Conservation (phyloP, 2,329 filamentous ascomycete species). For the Penicillium corylophilum region DNA sequence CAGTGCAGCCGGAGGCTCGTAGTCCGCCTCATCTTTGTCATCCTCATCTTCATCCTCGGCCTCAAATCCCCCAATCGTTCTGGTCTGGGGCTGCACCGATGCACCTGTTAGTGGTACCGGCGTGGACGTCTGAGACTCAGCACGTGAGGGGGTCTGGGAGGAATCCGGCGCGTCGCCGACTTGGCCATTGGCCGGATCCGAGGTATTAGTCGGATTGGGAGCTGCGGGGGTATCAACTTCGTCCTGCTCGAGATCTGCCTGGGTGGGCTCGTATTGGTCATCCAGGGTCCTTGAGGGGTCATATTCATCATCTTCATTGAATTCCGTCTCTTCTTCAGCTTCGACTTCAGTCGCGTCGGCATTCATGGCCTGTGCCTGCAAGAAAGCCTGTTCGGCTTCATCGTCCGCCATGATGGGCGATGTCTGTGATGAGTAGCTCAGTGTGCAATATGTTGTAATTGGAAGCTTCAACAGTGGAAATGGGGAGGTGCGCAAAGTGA, state of each 20-base stretch:
- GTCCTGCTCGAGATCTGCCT: conserved; percentile 32
- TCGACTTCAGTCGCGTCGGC: conserved; percentile 40
- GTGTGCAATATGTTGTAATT: background rate
- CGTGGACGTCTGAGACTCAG: conserved; percentile 36
- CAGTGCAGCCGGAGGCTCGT: conserved; percentile 56
- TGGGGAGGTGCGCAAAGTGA: background rate
- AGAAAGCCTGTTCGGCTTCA: conserved; percentile 55
- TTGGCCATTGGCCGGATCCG: conserved; percentile 30
- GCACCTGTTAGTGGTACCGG: conserved; percentile 33
- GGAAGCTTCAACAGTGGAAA: background rate
- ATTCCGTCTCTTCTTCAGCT: conserved; percentile 54
- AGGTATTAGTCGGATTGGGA: conserved; percentile 21
- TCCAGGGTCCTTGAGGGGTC: conserved; percentile 51
- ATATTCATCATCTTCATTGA: conserved; percentile 57
- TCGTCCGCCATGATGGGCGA: conserved; percentile 50
- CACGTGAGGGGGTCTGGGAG: conserved; percentile 35
- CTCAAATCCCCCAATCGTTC: conserved; percentile 61
- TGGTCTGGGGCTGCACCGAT: conserved; percentile 44
- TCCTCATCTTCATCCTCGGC: conserved; percentile 62
- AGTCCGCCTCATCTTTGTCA: conserved; percentile 49
- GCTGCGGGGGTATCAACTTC: conserved; percentile 26
- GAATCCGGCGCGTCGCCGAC: conserved; percentile 28
- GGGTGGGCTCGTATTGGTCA: conserved; percentile 38
- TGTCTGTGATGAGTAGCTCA: conserved; percentile 6
- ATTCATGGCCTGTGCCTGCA: conserved; percentile 50